Conservation (phyloP, 1,284 basidiomycete genomes). For the Ceratobasidium sp. region DNA sequence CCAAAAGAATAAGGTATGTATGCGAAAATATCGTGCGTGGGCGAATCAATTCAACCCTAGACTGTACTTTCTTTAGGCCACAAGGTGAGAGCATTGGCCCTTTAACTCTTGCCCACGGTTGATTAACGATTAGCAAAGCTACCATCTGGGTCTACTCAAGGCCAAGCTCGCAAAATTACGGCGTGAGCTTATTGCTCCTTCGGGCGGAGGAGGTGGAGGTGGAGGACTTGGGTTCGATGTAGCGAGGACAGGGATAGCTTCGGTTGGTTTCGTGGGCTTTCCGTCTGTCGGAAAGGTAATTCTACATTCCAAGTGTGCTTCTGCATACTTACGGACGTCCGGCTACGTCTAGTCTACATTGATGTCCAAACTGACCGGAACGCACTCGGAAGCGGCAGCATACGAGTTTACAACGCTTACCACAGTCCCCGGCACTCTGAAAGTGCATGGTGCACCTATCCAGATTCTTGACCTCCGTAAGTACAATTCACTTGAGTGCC, state of each 20-base stretch:
- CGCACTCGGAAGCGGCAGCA: conserved; percentile 96
- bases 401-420: conserved; percentile 98
- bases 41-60: neutral
- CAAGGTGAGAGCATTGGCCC: conserved; percentile 54
- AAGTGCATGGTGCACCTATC: conserved; percentile 93
- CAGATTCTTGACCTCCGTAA: conserved; percentile 85
- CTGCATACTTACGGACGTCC: conserved; percentile 48
- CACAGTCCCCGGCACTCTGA: conserved; percentile 94
- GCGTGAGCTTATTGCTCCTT: conserved; percentile 89
- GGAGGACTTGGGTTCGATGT: conserved; percentile 95
- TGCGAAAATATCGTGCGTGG: conserved; percentile 47
- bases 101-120: neutral
- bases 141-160: conserved; percentile 53
- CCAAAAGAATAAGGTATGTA: conserved; percentile 92
- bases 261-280: conserved; percentile 94
- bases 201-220: conserved; percentile 81
- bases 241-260: conserved; percentile 93
- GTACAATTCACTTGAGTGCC: conserved; percentile 51
- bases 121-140: conserved; percentile 62
- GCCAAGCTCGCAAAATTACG: conserved; percentile 98
- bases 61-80: conserved; percentile 59
- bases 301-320: conserved; percentile 30
- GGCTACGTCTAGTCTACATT: conserved; percentile 78
- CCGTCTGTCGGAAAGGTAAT: conserved; percentile 85
- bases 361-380: conserved; percentile 98